A percentile compares a stretch with the other conserved stretches of the same genome.
These are phyloP conservation scores for Panicum miliaceum DNA, from an alignment of 176 grass and related monocot species.

Conservation along the genomic window DNA sequence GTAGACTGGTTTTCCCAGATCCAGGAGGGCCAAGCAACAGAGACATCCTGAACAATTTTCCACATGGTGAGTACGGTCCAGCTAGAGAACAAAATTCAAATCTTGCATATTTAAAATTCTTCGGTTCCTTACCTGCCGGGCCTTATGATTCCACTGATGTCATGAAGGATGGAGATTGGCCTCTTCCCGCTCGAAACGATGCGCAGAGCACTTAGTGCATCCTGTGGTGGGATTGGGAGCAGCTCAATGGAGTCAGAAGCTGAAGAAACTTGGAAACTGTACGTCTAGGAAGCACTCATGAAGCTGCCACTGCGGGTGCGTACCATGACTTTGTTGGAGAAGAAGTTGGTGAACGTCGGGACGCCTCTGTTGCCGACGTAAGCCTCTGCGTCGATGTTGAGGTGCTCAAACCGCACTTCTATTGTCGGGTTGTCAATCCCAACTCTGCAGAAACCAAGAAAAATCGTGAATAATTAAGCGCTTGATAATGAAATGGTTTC, in stretches of 20 bases:
- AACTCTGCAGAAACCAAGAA: slow-evolving; percentile 54
- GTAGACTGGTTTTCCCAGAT: slow-evolving; percentile 88
- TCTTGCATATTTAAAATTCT: neutral
- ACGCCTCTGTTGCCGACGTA: slow-evolving; percentile 85
- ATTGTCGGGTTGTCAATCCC: slow-evolving; percentile 92
- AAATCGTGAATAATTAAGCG: neutral
- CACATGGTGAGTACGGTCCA: neutral
- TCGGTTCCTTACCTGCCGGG: slow-evolving; percentile 64
- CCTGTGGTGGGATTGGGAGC: slow-evolving; percentile 40
- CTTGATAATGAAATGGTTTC: neutral
- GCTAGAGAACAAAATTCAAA: neutral
- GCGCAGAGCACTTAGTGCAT: slow-evolving; percentile 63
- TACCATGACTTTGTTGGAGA: slow-evolving; percentile 88
- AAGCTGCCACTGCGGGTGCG: slow-evolving; percentile 3
- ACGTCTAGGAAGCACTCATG: neutral
- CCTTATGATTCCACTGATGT: slow-evolving; percentile 80
- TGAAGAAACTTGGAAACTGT: neutral
- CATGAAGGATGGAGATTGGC: slow-evolving; percentile 74
- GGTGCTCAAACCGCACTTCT: slow-evolving; percentile 83
- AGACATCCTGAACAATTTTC: slow-evolving; percentile 66
- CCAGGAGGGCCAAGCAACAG: slow-evolving; percentile 88
- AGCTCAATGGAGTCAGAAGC: slow-evolving; percentile 43
- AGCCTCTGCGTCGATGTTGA: slow-evolving; percentile 78
- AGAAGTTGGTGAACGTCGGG: slow-evolving; percentile 90
- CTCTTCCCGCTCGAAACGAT: slow-evolving; percentile 74